Evolutionary conservation across 257 asterid species (phyloP).

Genomic region (Echium plantagineum): DNA sequence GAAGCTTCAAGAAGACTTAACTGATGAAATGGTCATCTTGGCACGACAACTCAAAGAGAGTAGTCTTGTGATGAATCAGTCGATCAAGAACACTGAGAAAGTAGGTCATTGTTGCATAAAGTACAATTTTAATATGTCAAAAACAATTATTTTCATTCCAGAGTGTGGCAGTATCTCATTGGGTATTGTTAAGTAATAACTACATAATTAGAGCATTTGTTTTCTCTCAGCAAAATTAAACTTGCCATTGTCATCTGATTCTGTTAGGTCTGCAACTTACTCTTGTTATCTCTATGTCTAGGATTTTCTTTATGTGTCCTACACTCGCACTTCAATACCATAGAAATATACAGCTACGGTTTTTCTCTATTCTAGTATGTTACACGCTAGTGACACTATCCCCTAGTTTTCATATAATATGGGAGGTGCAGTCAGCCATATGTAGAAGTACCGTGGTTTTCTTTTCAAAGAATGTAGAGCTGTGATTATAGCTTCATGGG

Average conservation of each 20-base stretch:
- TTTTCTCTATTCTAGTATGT: too few species aligned
- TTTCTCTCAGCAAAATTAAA: background rate
- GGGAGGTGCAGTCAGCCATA: background rate
- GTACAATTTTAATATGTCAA: background rate
- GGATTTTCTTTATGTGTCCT: too few species aligned
- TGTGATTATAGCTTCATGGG: background rate
- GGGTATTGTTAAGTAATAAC: background rate
- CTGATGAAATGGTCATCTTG: conserved; percentile 86
- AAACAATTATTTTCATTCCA: background rate
- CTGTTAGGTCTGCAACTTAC: too few species aligned
- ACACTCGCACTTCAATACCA: too few species aligned
- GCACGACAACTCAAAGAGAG: conserved; percentile 87
- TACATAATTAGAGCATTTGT: background rate
- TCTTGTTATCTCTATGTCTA: too few species aligned
- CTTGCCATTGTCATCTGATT: too few species aligned
- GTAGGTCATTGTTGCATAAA: conserved; percentile 25
- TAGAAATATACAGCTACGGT: too few species aligned
- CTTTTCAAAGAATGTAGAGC: background rate
- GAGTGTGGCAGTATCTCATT: background rate
- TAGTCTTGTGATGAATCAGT: conserved; percentile 71
- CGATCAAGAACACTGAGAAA: conserved; percentile 73
- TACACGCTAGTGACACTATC: background rate
- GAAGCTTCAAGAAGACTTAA: conserved; percentile 83
- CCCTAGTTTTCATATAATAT: background rate
- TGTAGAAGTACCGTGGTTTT: background rate